Base-by-base conservation (phyloP, 352 stramenopile genomes). In the Phytophthora tentaculata region DNA sequence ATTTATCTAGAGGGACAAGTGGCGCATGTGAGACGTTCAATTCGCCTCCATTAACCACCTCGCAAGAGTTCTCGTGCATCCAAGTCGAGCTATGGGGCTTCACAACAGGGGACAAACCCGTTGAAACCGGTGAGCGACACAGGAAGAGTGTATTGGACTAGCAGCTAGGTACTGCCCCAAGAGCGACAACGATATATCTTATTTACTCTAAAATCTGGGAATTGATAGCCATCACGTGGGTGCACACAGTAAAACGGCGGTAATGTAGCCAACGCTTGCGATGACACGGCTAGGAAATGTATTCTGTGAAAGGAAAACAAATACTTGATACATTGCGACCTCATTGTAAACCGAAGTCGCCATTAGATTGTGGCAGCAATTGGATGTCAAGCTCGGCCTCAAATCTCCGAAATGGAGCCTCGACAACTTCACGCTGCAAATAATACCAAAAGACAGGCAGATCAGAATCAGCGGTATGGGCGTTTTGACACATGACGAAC, bases 11-110 rank as follows among this genome's bases (percentile, higher is more conserved):
- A 12, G 91, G 91, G 7, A 90, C 90, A n/a, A 97, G 80, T 32
- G 89, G 91, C 0, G 79, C 86, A 5, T 97, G 88, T 64, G 89
- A 97, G 63, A 97, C 91, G 16, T 97, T 96, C 55, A 85, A 81
- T 59, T 95, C 80, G 12, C 83, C 86, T 41, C 87, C 90, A 45
- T 80, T 97, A 26, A 84, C 87, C 16, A 77, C 80, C 22, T 79
- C 83, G 12, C 88, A 94, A 22, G 83, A 95, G 55, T 97, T 97
- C 76, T 73, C 75, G 48, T 91, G 77, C 51, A 71, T 95, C 12
- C 77, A 94, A 56, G 79, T 97, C 19, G 90, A 97, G 61, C 57
- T 97, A 7, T 97, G 90, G 88, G 86, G 85, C 5, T 97, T 96
- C 66, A 92, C 84, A 24, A 81, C 74, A 12, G 75, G 77, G 43